Evolutionary conservation across 148 eudicot genomes (phyloP).

Genomic region (Silene latifolia): DNA sequence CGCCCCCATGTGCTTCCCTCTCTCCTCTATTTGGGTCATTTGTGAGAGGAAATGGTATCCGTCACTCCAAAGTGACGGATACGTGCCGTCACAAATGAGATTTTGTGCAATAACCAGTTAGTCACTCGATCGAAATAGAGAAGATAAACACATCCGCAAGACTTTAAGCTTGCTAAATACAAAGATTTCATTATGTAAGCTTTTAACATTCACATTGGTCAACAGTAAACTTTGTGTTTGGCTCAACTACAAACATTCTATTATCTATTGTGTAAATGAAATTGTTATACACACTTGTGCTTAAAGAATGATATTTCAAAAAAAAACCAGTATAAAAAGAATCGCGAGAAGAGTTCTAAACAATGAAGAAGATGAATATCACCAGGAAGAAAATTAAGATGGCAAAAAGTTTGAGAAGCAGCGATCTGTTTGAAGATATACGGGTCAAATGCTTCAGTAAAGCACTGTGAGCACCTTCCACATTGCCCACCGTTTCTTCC

Average conservation of each 20-base stretch:
- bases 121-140: neutral
- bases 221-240: conserved; percentile 2
- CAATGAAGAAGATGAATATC: conserved; percentile 64
- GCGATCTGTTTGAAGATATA: conserved; percentile 83
- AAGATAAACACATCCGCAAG: too few species aligned
- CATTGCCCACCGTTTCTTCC: conserved; percentile 72
- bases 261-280: conserved; percentile 17
- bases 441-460: conserved; percentile 61
- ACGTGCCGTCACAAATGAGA: too few species aligned
- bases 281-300: neutral
- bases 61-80: too few species aligned
- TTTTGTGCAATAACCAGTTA: too few species aligned
- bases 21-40: too few species aligned
- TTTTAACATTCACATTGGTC: neutral
- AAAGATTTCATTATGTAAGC: neutral
- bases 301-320: conserved; percentile 5
- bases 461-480: conserved; percentile 76
- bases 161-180: neutral
- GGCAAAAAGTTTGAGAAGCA: conserved; percentile 71
- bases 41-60: too few species aligned
- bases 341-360: conserved; percentile 17
- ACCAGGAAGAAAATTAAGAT: conserved; percentile 61
- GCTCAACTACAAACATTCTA: conserved; percentile 7
- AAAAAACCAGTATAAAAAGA: conserved; percentile 3
- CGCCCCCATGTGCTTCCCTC: too few species aligned